Evolutionary conservation across 345 rosid species (phyloP), one percentile per base, ranked within the genome.

Genomic region (Eucalyptus coolabah): DNA sequence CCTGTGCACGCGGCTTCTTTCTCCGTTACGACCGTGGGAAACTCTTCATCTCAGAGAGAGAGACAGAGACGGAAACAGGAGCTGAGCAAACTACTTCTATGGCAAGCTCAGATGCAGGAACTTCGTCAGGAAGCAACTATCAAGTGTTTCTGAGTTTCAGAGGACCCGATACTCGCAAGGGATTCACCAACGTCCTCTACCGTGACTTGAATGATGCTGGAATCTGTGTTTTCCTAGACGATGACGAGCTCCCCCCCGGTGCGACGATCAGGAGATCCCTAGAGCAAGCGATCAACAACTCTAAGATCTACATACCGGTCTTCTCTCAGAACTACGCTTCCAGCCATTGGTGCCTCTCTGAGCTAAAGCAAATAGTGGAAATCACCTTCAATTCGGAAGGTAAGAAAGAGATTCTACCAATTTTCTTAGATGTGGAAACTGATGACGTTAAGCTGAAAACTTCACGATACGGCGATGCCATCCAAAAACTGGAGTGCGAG

Each of bases 311-410:
- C 3, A 56, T 56, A 5, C 63, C 63, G 0, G 5, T 56, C 1
- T 56, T 56, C 63, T 56, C 63, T 24, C 63, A 0, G 0, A 10
- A 12, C 6, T 56, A 56, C 2, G 63, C 63, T 56, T 56, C 63
- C 3, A 23, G 63, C 2, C 2, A 4, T 5, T 56, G 63, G 63
- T 56, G 63, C 63, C 63, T 56, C 28, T 0, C 1, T 0, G 63
- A 56, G 13, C 6, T 56, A 3, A 2, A 6, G 6, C 60, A 24
- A 0, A 56, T 56, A 3, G 2, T 56, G 63, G 6, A 6, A 9
- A 23, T 0, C 6, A 23, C 1, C 1, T 56, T 6, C 5, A 23
- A 2, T 9, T n/a, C n/a, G 0, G 1, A 56, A 9, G 63, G 6
- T 23, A 56, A 56, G 0, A 56, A 56, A 24, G 1, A 9, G 6